Base-by-base conservation (phyloP, 208 protist species). In the Leptomonas seymouri region DNA sequence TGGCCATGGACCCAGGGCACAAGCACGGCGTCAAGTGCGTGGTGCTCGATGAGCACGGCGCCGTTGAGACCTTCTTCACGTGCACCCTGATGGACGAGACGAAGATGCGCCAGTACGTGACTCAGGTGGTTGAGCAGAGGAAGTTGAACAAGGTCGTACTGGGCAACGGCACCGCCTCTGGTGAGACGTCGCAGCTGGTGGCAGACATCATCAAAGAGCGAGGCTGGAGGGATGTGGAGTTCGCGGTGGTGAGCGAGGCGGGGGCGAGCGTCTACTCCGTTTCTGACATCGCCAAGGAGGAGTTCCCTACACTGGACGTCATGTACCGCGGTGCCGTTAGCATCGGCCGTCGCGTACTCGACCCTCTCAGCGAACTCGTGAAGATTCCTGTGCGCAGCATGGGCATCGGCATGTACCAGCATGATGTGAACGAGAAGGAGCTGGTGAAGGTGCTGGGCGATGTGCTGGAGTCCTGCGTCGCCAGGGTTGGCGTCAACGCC, bases 361-460 rank as follows among this genome's bases (percentile, higher is more conserved):
- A 97, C 74, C 93, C 93, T 25, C 80, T 97, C 16, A 86, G 89
- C 56, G 93, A 97, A 72, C 78, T 96, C 23, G 89, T 94, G 11
- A 97, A 96, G 80, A 90, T 97, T 56, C 87, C 89, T 1, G 89
- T 94, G 39, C 81, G 79, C 44, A 86, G 82, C 71, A 87, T 97
- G 81, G 93, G 93, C 31, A 93, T 97, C 39, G 93, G 93, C 21
- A 91, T 94, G 87, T 97, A 97, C 75, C 93, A 97, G 74, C 86
- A 96, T 73, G 93, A 97, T 71, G 81, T 96, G 23, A 86, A 86
- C 50, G 84, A 90, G 55, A 80, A 71, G 30, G 80, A 83, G 57
- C 76, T 95, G 64, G 30, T 76, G 53, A 71, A 61, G 53, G 80
- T 74, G 67, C 74, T 97, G 50, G 67, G 70, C 61, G 66, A 74